A percentile compares a stretch with the other conserved stretches of the same genome.
phyloP scores from a whole-genome alignment of 306 rosid genomes.

The Sechiopsis laciniata region DNA sequence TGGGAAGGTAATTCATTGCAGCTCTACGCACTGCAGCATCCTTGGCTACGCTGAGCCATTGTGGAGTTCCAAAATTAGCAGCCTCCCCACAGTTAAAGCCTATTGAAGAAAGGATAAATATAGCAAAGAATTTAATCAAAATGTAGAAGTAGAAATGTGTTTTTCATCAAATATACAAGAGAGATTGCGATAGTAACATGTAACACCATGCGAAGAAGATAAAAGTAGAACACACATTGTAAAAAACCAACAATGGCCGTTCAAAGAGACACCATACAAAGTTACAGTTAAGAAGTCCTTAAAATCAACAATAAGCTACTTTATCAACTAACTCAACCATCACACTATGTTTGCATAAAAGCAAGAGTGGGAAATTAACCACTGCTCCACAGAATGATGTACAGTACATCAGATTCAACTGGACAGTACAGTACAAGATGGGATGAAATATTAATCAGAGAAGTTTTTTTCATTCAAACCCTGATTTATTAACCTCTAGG shows the following conservation, averaged over 20 bases:
- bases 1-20: constrained; percentile 96
- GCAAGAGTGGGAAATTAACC: background rate
- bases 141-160: background rate
- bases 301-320: background rate
- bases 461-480: background rate
- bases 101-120: constrained; percentile 22
- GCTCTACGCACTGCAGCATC: constrained; percentile 99
- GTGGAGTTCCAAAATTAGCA: constrained; percentile 97
- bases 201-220: constrained; percentile 5
- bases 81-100: constrained; percentile 99
- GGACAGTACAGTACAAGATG: background rate
- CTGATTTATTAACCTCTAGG: no score
- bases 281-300: background rate
- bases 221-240: background rate
- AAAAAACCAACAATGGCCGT: background rate
- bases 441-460: background rate
- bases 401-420: background rate
- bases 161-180: constrained; percentile 12
- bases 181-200: constrained; percentile 14
- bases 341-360: background rate
- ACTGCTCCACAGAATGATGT: constrained; percentile 5
- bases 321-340: background rate
- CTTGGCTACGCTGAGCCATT: constrained; percentile 89
- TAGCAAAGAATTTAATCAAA: background rate
- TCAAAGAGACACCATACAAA: background rate